Evolutionary conservation across 2,329 filamentous ascomycete genomes (phyloP).

Genomic region (Didymella keratinophila): DNA sequence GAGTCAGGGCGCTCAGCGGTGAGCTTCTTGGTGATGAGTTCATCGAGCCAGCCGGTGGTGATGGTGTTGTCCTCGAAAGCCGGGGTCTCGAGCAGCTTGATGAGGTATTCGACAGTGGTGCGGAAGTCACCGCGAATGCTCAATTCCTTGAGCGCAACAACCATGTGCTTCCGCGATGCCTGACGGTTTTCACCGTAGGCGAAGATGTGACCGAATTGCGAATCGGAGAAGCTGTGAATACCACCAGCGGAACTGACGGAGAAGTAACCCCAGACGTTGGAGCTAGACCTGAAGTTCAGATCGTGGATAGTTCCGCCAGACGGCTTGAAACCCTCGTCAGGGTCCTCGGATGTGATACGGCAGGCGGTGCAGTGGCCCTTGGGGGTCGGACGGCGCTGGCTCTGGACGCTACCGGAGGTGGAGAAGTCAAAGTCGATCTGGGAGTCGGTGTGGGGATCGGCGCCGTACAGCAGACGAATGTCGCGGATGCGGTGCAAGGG

Average conservation of each 20-base stretch:
- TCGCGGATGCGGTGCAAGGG: conserved; percentile 94
- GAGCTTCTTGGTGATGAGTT: conserved; percentile 96
- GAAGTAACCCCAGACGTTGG: conserved; percentile 99
- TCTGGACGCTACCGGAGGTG: conserved; percentile 79
- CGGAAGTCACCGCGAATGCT: conserved; percentile 99
- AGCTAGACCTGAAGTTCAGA: conserved; percentile 97
- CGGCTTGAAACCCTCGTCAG: conserved; percentile 98
- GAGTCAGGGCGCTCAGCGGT: conserved; percentile 95
- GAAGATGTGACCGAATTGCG: conserved; percentile 99
- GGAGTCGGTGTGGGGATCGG: conserved; percentile 84
- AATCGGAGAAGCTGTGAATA: conserved; percentile 99
- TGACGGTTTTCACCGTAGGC: conserved; percentile 97
- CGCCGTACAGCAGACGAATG: conserved; percentile 94
- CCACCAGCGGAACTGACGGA: conserved; percentile 95
- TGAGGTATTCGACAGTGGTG: conserved; percentile 97
- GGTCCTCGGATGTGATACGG: conserved; percentile 98
- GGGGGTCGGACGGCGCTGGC: conserved; percentile 87
- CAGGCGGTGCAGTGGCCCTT: conserved; percentile 98
- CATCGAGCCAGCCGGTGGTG: conserved; percentile 97
- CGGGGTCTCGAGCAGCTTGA: conserved; percentile 97
- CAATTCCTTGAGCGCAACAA: conserved; percentile 95
- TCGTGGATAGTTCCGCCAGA: conserved; percentile 99
- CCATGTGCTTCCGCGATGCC: conserved; percentile 98
- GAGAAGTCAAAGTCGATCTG: conserved; percentile 98
- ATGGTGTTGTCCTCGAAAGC: conserved; percentile 99